Conservation (phyloP, 495 filamentous ascomycete genomes). For the Aspergillus sclerotiicarbonarius region DNA sequence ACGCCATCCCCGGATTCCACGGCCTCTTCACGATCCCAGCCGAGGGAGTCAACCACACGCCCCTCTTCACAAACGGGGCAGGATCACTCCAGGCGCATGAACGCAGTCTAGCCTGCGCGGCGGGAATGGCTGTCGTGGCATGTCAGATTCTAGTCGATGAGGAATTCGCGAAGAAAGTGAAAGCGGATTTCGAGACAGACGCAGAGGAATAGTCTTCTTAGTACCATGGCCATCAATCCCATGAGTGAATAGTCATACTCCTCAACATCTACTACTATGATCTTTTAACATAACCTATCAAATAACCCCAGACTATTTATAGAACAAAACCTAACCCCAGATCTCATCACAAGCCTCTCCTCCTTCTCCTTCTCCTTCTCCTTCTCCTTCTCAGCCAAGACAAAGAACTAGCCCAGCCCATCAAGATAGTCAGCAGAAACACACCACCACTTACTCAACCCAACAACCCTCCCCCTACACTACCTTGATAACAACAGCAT, state of each 20-base stretch:
- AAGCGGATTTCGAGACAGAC: conserved; percentile 25
- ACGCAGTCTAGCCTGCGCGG: conserved; percentile 47
- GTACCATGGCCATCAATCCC: neutral
- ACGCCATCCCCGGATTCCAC: conserved; percentile 57
- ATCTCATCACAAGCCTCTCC: too few species aligned
- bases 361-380: too few species aligned
- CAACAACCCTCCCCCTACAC: too few species aligned
- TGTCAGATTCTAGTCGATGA: conserved; percentile 47
- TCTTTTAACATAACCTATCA: too few species aligned
- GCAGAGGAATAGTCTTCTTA: neutral
- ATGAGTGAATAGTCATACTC: neutral
- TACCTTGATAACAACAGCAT: too few species aligned
- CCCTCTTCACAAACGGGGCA: conserved; percentile 51
- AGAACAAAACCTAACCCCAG: too few species aligned
- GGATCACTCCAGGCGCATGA: conserved; percentile 48
- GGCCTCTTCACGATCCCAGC: conserved; percentile 53
- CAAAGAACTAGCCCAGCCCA: too few species aligned
- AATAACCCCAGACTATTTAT: too few species aligned
- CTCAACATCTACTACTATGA: too few species aligned
- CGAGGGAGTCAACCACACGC: conserved; percentile 52
- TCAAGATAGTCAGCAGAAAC: too few species aligned
- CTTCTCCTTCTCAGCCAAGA: too few species aligned
- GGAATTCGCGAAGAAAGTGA: conserved; percentile 31
- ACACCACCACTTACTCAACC: too few species aligned
- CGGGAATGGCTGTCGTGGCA: conserved; percentile 56